phyloP scores from a whole-genome alignment of 2,329 filamentous ascomycete genomes.

The Paecilomyces fulvus region DNA sequence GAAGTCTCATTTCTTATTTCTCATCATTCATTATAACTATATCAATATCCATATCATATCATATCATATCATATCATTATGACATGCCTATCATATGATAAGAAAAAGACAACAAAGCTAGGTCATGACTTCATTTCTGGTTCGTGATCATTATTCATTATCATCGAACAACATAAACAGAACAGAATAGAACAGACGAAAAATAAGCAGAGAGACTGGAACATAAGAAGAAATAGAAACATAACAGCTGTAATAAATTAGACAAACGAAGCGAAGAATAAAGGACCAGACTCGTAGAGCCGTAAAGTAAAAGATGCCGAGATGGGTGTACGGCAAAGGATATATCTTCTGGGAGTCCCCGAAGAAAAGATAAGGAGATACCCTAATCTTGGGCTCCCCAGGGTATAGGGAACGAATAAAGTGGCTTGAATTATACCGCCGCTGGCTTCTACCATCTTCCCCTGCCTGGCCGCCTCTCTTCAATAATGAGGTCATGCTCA shows the following conservation, averaged over 20 bases:
- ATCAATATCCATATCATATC: not conserved
- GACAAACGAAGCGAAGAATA: not conserved
- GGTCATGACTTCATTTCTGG: not conserved
- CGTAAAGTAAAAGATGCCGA: not conserved
- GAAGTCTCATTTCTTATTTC: not conserved
- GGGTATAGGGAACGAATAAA: not conserved
- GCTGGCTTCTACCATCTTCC: conserved; percentile 1
- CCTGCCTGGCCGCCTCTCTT: conserved; percentile 10
- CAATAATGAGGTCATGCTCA: conserved; percentile 18
- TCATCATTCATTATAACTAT: not conserved
- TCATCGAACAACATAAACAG: not conserved
- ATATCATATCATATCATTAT: not conserved
- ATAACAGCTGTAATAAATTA: not conserved
- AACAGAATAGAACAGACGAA: not conserved
- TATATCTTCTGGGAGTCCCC: not conserved
- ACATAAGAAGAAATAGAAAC: not conserved
- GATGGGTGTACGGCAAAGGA: not conserved
- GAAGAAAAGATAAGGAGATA: not conserved
- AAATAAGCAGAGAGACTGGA: not conserved
- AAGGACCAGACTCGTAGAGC: not conserved
- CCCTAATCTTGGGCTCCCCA: not conserved
- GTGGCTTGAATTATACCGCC: not conserved
- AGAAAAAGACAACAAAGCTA: not conserved
- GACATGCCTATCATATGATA: not conserved
- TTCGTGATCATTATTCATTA: not conserved